A percentile compares a stretch with the other conserved stretches of the same genome.
These are phyloP conservation scores for Lunularia cruciata DNA, from an alignment of 225 moss, liverwort and hornwort species.

Conservation along the genomic window DNA sequence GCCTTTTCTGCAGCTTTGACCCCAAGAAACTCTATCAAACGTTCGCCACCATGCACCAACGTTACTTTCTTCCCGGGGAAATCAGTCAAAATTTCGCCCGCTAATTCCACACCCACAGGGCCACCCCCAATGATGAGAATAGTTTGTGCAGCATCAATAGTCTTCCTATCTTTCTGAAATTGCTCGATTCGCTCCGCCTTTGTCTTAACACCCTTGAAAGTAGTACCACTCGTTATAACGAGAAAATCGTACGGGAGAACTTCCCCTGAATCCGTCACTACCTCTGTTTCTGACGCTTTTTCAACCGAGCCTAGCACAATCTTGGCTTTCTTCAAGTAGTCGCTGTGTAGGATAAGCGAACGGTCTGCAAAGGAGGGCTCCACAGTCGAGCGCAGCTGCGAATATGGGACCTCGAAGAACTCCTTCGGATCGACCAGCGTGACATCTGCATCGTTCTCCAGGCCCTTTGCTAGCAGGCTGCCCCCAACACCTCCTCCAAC, in stretches of 20 bases:
- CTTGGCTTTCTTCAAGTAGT: conserved; percentile 51
- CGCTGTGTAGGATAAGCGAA: conserved; percentile 46
- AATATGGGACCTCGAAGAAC: conserved; percentile 64
- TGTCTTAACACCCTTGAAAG: conserved; percentile 40
- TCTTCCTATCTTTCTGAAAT: conserved; percentile 47
- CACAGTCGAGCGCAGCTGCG: conserved; percentile 61
- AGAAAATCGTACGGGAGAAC: conserved; percentile 64
- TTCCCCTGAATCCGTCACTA: conserved; percentile 50
- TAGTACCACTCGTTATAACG: conserved; percentile 63
- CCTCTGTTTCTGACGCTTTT: conserved; percentile 38
- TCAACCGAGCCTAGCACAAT: conserved; percentile 34
- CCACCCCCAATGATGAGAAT: conserved; percentile 73
- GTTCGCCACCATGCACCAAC: conserved; percentile 50
- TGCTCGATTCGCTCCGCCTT: conserved; percentile 49
- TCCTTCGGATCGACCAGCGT: conserved; percentile 74
- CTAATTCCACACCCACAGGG: conserved; percentile 70
- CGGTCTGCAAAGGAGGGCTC: conserved; percentile 62
- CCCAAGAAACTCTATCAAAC: conserved; percentile 61
- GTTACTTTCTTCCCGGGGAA: conserved; percentile 70
- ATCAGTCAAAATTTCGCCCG: conserved; percentile 59
- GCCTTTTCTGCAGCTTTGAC: conserved; percentile 47
- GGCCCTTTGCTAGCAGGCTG: conserved; percentile 42
- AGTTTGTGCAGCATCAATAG: conserved; percentile 40
- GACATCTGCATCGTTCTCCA: conserved; percentile 64
- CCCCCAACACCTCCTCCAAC: conserved; percentile 83